Percentiles rank a stretch among this genome's conserved stretches.
Evolutionary conservation across 2,329 filamentous ascomycete genomes (phyloP).

Genomic region (Chaetothyriales sp.): DNA sequence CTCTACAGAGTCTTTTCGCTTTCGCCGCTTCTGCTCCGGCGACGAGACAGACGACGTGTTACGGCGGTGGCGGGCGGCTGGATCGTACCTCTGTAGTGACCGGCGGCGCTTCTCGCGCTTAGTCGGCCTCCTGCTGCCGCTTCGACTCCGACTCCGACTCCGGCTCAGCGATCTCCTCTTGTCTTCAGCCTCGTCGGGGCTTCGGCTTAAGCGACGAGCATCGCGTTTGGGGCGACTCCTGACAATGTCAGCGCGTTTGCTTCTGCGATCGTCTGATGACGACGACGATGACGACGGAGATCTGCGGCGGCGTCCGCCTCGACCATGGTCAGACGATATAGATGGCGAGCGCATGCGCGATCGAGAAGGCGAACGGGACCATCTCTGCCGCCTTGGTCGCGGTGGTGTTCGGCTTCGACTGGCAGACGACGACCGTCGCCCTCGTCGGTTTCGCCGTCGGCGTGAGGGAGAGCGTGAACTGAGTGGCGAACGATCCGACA

Average conservation of each 20-base stretch:
- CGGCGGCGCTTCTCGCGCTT: conserved; percentile 28
- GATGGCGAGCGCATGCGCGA: conserved; percentile 26
- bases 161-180: conserved; percentile 20
- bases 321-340: conserved; percentile 22
- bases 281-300: conserved; percentile 27
- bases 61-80: conserved; percentile 26
- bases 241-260: conserved; percentile 35
- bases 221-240: conserved; percentile 31
- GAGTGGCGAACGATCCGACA: conserved; percentile 3
- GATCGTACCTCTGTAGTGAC: conserved; percentile 32
- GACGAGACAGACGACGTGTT: conserved; percentile 29
- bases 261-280: conserved; percentile 27
- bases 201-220: conserved; percentile 28
- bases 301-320: conserved; percentile 26
- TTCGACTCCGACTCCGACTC: conserved; percentile 19
- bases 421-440: conserved; percentile 20
- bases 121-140: conserved; percentile 19
- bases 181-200: conserved; percentile 22
- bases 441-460: conserved; percentile 7
- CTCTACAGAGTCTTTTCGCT: conserved; percentile 20
- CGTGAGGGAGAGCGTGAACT: conserved; percentile 20
- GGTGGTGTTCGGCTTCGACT: conserved; percentile 25
- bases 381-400: conserved; percentile 19
- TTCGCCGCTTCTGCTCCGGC: conserved; percentile 29
- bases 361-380: conserved; percentile 23